Conservation (phyloP, 1,139 yeast species). For the Protomyces macrosporus region DNA sequence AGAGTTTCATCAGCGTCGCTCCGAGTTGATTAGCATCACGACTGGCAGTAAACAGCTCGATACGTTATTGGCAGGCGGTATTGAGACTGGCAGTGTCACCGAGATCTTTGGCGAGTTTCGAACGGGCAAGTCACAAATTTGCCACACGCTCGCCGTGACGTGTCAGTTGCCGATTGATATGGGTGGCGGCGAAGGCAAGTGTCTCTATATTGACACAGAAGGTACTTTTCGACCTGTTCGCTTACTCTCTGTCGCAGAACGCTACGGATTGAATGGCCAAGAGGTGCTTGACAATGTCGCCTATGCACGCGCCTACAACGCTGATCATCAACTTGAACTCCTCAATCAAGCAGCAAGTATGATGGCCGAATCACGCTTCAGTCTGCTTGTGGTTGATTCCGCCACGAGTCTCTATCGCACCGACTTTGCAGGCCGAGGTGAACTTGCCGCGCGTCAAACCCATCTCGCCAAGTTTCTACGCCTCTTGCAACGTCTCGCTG, state of each 20-base stretch:
- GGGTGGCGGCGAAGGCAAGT: slow-evolving; percentile 99
- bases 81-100: slow-evolving; percentile 95
- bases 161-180: slow-evolving; percentile 90
- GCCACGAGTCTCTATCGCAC: slow-evolving; percentile 95
- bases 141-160: slow-evolving; percentile 94
- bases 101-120: slow-evolving; percentile 96
- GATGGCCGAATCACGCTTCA: slow-evolving; percentile 86
- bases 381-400: slow-evolving; percentile 82
- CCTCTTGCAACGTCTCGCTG: slow-evolving; percentile 85
- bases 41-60: slow-evolving; percentile 95
- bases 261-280: slow-evolving; percentile 90
- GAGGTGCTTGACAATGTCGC: slow-evolving; percentile 96
- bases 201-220: slow-evolving; percentile 92
- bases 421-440: slow-evolving; percentile 94
- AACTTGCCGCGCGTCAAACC: slow-evolving; percentile 87
- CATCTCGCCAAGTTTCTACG: slow-evolving; percentile 93
- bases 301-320: slow-evolving; percentile 93
- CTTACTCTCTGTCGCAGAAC: slow-evolving; percentile 78
- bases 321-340: slow-evolving; percentile 88
- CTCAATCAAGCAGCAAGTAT: slow-evolving; percentile 86
- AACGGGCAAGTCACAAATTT: slow-evolving; percentile 94
- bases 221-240: slow-evolving; percentile 94
- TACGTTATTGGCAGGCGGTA: slow-evolving; percentile 90
- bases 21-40: slow-evolving; percentile 84
- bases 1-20: slow-evolving; percentile 83